phyloP scores from a whole-genome alignment of 2,329 filamentous ascomycete genomes.

The Beauveria medogensis region DNA sequence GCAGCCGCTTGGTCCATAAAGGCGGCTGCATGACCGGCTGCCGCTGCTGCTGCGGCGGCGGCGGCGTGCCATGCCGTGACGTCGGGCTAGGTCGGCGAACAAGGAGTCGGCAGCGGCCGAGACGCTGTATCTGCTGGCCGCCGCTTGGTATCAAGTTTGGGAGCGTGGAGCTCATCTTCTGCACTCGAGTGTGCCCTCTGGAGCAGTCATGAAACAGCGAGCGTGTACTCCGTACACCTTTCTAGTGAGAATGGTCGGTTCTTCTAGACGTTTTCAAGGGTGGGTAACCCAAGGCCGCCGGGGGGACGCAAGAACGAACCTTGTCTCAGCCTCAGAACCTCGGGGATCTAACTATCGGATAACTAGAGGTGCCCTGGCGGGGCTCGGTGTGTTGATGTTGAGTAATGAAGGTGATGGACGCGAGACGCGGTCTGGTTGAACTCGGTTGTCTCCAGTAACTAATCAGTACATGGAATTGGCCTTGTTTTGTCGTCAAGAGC shows the following conservation, averaged over 20 bases:
- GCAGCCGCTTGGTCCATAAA: not conserved
- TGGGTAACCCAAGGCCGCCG: not conserved
- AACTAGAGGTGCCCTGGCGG: too few species aligned
- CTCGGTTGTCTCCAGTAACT: not conserved
- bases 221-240: too few species aligned
- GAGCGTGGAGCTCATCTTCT: not conserved
- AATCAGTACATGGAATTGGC: too few species aligned
- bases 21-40: not conserved
- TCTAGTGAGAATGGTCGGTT: not conserved
- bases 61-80: not conserved
- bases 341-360: not conserved
- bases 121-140: not conserved
- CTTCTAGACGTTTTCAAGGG: not conserved
- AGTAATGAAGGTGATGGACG: not conserved
- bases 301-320: not conserved
- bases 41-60: not conserved
- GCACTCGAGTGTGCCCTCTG: too few species aligned
- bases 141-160: not conserved
- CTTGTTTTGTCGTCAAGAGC: not conserved
- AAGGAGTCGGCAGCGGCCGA: not conserved
- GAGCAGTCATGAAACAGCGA: too few species aligned
- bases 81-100: not conserved
- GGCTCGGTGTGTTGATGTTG: too few species aligned
- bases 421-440: not conserved
- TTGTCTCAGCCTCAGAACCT: constrained; percentile 3